Evolutionary conservation across 164 flowering plant genomes (phyloP).

Genomic region (Akebia trifoliata): DNA sequence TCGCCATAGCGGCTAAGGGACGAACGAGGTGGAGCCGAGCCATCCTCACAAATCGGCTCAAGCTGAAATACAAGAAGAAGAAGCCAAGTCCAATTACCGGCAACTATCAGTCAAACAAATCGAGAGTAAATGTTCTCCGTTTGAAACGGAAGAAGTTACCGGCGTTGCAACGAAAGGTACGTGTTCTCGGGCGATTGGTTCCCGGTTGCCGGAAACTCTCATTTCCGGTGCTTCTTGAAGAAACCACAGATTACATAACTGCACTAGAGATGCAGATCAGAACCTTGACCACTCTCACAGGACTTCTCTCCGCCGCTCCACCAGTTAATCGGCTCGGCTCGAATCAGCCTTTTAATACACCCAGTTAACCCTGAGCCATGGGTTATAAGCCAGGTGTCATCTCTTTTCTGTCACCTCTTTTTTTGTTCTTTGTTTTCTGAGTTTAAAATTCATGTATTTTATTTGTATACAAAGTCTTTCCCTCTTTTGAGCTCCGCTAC

Average conservation of each 20-base stretch:
- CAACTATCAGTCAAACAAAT: slow-evolving; percentile 28
- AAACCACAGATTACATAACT: slow-evolving; percentile 61
- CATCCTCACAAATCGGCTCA: slow-evolving; percentile 46
- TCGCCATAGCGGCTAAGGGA: slow-evolving; percentile 67
- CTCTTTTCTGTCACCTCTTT: too few relatives aligned
- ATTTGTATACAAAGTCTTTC: slow-evolving; percentile 1
- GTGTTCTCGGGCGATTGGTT: slow-evolving; percentile 59
- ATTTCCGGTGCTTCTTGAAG: slow-evolving; percentile 59
- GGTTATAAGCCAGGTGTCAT: too few relatives aligned
- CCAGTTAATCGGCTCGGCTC: slow-evolving; percentile 4
- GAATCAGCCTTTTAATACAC: too few relatives aligned
- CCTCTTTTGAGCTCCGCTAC: too few relatives aligned
- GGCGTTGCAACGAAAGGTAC: slow-evolving; percentile 42
- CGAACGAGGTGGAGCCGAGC: slow-evolving; percentile 77
- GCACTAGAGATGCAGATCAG: slow-evolving; percentile 79
- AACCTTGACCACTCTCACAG: slow-evolving; percentile 53
- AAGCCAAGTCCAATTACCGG: slow-evolving; percentile 20
- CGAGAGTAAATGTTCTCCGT: slow-evolving; percentile 24
- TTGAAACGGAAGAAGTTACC: slow-evolving; percentile 37
- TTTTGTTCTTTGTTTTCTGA: too few relatives aligned
- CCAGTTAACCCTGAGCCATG: too few relatives aligned
- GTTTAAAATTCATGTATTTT: slow-evolving; percentile 3
- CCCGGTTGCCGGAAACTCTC: slow-evolving; percentile 76
- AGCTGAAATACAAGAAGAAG: slow-evolving; percentile 42
- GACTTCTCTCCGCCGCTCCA: slow-evolving; percentile 31